A percentile compares a stretch with the other conserved stretches of the same genome.
phyloP scores from a whole-genome alignment of 108 stramenopile genomes.

The Nitzschia sp. region DNA sequence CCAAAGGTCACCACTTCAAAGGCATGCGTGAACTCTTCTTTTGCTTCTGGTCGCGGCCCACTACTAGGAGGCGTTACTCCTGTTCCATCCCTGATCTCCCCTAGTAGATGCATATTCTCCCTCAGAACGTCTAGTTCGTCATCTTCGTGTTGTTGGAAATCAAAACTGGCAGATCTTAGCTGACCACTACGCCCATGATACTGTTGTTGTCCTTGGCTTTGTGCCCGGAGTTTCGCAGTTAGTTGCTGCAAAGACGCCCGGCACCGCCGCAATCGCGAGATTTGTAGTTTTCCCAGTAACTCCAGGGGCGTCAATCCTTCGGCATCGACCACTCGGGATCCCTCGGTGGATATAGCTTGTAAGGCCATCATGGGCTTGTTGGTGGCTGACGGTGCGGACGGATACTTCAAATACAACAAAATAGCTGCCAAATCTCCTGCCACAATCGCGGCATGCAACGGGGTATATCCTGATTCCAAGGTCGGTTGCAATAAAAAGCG shows the following conservation, averaged over 20 bases:
- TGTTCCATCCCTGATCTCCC: background rate
- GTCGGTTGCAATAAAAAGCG: constrained; percentile 34
- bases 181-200: no score
- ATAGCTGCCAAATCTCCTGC: constrained; percentile 48
- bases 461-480: constrained; percentile 67
- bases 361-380: constrained; percentile 11
- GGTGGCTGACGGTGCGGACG: constrained; percentile 3
- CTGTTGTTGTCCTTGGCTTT: background rate
- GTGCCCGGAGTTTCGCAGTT: background rate
- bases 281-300: constrained; percentile 54
- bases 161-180: constrained; percentile 14
- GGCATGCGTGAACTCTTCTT: constrained; percentile 26
- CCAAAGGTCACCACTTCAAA: constrained; percentile 85
- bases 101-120: constrained; percentile 24
- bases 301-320: constrained; percentile 69
- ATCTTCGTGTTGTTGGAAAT: constrained; percentile 17
- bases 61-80: background rate
- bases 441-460: constrained; percentile 63
- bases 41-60: background rate
- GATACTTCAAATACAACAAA: constrained; percentile 46
- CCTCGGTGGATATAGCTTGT: background rate
- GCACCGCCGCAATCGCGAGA: constrained; percentile 44
- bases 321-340: constrained; percentile 40
- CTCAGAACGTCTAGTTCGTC: constrained; percentile 34
- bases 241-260: constrained; percentile 22